Conservation (phyloP, 768 basidiomycete genomes). For the Agaricus subrufescens region DNA sequence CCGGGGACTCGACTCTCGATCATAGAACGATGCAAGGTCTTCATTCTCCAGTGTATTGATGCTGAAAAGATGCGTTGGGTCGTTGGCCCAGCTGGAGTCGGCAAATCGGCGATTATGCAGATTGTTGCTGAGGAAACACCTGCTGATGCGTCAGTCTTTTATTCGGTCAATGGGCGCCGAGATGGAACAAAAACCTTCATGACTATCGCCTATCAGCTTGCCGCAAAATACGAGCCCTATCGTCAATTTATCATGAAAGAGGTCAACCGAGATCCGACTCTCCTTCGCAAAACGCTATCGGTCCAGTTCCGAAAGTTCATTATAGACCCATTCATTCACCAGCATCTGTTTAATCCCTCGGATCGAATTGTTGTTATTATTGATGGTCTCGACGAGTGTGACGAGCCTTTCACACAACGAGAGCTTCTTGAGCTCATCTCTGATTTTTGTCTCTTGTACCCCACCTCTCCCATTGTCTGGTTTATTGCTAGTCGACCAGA, state of each 20-base stretch:
- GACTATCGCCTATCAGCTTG: background rate
- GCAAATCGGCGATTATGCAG: too few relatives aligned
- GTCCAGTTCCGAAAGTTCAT: slow-evolving; percentile 14
- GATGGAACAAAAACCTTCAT: too few relatives aligned
- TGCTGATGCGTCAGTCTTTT: too few relatives aligned
- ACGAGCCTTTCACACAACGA: slow-evolving; percentile 5
- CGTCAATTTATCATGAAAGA: background rate
- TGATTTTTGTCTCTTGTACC: background rate
- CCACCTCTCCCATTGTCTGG: slow-evolving; percentile 15
- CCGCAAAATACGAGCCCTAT: background rate
- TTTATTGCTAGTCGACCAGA: slow-evolving; percentile 24
- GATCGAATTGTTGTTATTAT: background rate
- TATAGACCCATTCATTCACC: background rate
- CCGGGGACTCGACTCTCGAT: too few relatives aligned
- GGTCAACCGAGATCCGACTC: background rate
- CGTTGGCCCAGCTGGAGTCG: too few relatives aligned
- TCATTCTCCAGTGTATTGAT: too few relatives aligned
- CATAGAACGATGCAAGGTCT: too few relatives aligned
- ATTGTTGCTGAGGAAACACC: too few relatives aligned
- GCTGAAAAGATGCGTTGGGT: too few relatives aligned
- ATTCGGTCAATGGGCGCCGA: too few relatives aligned
- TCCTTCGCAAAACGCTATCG: background rate
- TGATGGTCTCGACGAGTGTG: background rate
- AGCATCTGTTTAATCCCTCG: background rate
- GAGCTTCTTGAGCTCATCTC: slow-evolving; percentile 13